Conservation (phyloP, 805 yeast species). For the Barnettozyma sucrosica region DNA sequence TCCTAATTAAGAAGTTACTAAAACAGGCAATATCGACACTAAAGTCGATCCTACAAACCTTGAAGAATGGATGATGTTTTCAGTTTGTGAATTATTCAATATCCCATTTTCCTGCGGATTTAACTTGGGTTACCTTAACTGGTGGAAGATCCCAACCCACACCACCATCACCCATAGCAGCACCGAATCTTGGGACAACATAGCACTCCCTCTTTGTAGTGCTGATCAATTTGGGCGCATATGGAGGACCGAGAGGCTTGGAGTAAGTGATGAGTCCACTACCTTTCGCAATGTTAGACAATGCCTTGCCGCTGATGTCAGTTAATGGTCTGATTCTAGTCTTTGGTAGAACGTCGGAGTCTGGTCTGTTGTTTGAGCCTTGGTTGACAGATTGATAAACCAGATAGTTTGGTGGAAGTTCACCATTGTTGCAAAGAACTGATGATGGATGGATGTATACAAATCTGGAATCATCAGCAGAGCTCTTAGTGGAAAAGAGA, state of each 20-base stretch:
- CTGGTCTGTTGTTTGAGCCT: constrained; percentile 42
- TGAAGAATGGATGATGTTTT: too few species aligned
- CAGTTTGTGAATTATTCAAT: constrained; percentile 30
- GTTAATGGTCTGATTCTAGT: constrained; percentile 70
- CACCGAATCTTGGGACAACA: constrained; percentile 88
- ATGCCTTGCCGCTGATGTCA: constrained; percentile 66
- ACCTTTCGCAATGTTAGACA: constrained; percentile 69
- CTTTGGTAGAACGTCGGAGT: constrained; percentile 37
- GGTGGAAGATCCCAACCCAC: constrained; percentile 91
- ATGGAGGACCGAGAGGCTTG: constrained; percentile 87
- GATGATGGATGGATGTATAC: constrained; percentile 83
- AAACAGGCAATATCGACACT: neutral
- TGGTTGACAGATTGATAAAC: constrained; percentile 65
- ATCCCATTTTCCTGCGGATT: constrained; percentile 63
- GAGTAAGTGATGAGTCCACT: constrained; percentile 77
- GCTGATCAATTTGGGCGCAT: constrained; percentile 67
- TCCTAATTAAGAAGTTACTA: neutral
- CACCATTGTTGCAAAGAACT: constrained; percentile 52
- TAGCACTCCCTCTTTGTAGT: constrained; percentile 76
- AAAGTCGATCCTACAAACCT: neutral
- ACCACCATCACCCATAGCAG: constrained; percentile 74
- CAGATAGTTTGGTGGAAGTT: constrained; percentile 71
- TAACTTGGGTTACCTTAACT: constrained; percentile 67
- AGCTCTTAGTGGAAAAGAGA: constrained; percentile 34
- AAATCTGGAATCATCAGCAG: constrained; percentile 40